Evolutionary conservation across 106 monocot genomes (phyloP).

Genomic region (Acorus calamus): DNA sequence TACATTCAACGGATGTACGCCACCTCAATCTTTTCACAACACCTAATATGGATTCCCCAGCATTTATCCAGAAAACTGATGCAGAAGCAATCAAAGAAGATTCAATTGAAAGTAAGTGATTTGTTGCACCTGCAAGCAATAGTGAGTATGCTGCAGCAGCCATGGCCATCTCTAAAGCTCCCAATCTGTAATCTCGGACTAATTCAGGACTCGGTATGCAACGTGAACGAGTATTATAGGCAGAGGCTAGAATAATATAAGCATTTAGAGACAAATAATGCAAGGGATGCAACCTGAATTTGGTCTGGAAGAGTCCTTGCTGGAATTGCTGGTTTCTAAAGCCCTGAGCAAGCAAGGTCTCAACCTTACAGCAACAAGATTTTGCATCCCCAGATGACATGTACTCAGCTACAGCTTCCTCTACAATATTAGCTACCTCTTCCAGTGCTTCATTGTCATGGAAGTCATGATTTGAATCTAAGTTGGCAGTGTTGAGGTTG

Average conservation of each 20-base stretch:
- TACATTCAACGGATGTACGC: no score
- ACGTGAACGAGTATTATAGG: constrained; percentile 22
- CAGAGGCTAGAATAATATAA: constrained; percentile 59
- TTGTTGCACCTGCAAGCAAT: constrained; percentile 45
- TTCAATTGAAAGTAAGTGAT: constrained; percentile 51
- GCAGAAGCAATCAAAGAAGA: constrained; percentile 41
- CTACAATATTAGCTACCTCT: constrained; percentile 29
- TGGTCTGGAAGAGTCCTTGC: constrained; percentile 3
- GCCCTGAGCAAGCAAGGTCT: constrained; percentile 36
- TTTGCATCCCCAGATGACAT: constrained; percentile 36
- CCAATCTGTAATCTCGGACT: not conserved
- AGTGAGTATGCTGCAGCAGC: constrained; percentile 55
- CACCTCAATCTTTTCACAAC: constrained; percentile 6
- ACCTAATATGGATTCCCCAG: constrained; percentile 47
- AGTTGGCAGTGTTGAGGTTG: not conserved
- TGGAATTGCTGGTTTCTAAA: constrained; percentile 6
- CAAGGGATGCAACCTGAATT: constrained; percentile 52
- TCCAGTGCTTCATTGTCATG: constrained; percentile 3
- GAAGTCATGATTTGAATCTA: constrained; percentile 6
- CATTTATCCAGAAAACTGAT: constrained; percentile 43
- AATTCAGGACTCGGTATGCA: constrained; percentile 5
- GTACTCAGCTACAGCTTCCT: constrained; percentile 51
- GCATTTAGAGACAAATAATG: constrained; percentile 59
- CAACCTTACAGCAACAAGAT: constrained; percentile 49
- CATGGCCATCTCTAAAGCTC: constrained; percentile 28